These are phyloP conservation scores for Trichopus zeylanicus DNA, from an alignment of 116 monocot genomes.

Conservation along the genomic window DNA sequence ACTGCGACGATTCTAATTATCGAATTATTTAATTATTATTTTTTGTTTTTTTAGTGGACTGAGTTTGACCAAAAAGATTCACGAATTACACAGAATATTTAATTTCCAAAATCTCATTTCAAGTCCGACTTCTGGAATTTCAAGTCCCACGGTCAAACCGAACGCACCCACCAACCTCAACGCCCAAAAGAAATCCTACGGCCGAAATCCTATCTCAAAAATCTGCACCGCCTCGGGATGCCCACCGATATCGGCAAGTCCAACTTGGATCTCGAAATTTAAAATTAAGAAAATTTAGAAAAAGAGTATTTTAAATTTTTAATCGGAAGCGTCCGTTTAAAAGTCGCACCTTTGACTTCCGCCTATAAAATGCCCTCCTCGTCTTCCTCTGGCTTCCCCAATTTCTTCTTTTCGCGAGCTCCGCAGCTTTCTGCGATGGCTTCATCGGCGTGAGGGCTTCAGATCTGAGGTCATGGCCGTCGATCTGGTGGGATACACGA, in stretches of 20 bases:
- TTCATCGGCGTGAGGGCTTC: too few species aligned
- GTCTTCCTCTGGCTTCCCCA: background rate
- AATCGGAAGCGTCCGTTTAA: background rate
- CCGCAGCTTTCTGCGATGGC: too few species aligned
- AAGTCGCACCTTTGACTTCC: background rate
- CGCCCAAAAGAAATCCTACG: background rate
- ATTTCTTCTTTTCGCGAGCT: background rate
- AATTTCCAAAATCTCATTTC: too few species aligned
- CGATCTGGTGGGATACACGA: conserved; percentile 48
- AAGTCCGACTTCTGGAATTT: too few species aligned
- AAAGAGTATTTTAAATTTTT: background rate
- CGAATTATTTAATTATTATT: too few species aligned
- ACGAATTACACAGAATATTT: too few species aligned
- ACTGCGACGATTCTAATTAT: too few species aligned
- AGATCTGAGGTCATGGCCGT: conserved; percentile 31
- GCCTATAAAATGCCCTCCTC: background rate
- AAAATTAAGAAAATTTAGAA: too few species aligned
- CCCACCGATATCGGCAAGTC: background rate
- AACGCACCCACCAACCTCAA: background rate
- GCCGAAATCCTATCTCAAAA: background rate
- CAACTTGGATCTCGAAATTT: too few species aligned
- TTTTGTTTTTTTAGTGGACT: too few species aligned
- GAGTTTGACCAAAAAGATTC: too few species aligned
- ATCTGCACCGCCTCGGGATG: background rate
- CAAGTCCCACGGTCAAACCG: too few species aligned